These are phyloP conservation scores for Taxillus chinensis DNA, from an alignment of 164 flowering plant genomes.

Conservation along the genomic window DNA sequence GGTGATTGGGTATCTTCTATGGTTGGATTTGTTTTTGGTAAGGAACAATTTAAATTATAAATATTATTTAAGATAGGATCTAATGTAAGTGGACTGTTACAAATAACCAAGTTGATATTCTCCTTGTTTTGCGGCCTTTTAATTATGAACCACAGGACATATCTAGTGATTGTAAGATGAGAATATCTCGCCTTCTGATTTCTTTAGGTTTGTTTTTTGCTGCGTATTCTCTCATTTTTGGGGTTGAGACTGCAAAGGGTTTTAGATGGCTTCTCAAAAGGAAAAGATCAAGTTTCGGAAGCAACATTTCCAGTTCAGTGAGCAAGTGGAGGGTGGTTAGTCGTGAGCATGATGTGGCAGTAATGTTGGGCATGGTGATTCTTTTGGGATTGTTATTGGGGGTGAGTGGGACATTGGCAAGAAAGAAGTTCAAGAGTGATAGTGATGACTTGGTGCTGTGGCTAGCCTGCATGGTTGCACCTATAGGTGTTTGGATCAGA, in stretches of 20 bases:
- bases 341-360: constrained; percentile 23
- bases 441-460: constrained; percentile 48
- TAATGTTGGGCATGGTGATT: constrained; percentile 24
- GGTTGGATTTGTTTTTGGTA: constrained; percentile 61
- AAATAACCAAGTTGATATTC: too few species aligned
- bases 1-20: constrained; percentile 57
- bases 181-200: background rate
- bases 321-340: constrained; percentile 26
- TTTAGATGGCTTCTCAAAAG: constrained; percentile 36
- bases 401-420: constrained; percentile 33
- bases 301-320: background rate
- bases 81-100: too few species aligned
- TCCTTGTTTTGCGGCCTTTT: too few species aligned
- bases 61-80: too few species aligned
- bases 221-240: constrained; percentile 48
- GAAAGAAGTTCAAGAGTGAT: constrained; percentile 25
- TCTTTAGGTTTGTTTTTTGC: constrained; percentile 61
- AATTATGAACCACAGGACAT: too few species aligned
- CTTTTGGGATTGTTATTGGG: constrained; percentile 40
- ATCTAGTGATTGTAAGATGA: background rate
- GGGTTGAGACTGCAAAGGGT: constrained; percentile 69
- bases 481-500: constrained; percentile 84
- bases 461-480: constrained; percentile 80
- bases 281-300: background rate
- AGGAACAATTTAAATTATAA: background rate